These are phyloP conservation scores for Kazachstania martiniae DNA, from an alignment of 805 yeast genomes.

Conservation along the genomic window DNA sequence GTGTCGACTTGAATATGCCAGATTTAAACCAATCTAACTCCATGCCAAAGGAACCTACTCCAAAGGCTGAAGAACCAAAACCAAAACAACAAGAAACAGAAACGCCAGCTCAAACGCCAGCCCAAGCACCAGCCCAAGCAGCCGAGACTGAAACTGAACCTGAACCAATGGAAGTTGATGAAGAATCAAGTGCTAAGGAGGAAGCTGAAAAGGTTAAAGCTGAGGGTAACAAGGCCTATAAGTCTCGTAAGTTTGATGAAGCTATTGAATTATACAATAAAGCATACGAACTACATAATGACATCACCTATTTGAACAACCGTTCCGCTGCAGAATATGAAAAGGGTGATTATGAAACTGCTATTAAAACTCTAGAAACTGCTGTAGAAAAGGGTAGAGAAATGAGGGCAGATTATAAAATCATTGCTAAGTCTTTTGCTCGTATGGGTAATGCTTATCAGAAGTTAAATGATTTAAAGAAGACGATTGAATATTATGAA, in stretches of 20 bases:
- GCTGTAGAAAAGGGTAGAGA: slow-evolving; percentile 91
- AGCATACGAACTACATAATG: slow-evolving; percentile 75
- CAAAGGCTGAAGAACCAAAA: slow-evolving; percentile 8
- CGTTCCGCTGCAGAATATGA: slow-evolving; percentile 97
- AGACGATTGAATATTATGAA: slow-evolving; percentile 72
- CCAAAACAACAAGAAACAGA: slow-evolving; percentile 19
- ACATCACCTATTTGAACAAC: slow-evolving; percentile 89
- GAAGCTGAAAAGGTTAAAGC: slow-evolving; percentile 66
- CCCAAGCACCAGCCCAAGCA: slow-evolving; percentile 15
- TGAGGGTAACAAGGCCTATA: slow-evolving; percentile 79
- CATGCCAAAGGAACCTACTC: slow-evolving; percentile 19
- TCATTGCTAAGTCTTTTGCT: slow-evolving; percentile 86
- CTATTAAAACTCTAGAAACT: slow-evolving; percentile 65
- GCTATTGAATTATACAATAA: slow-evolving; percentile 79
- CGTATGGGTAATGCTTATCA: slow-evolving; percentile 77
- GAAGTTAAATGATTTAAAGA: slow-evolving; percentile 60
- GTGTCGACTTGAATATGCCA: slow-evolving; percentile 57
- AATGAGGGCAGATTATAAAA: slow-evolving; percentile 80
- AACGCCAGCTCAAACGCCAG: slow-evolving; percentile 6
- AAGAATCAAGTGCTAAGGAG: slow-evolving; percentile 28
- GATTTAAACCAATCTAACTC: slow-evolving; percentile 22
- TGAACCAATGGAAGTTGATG: slow-evolving; percentile 31
- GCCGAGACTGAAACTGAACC: slow-evolving; percentile 22
- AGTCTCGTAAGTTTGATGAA: slow-evolving; percentile 78
- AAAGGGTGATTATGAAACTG: slow-evolving; percentile 81